Evolutionary conservation across 2,329 filamentous ascomycete genomes (phyloP), one percentile per base, ranked within the genome.

Genomic region (Ramichloridium luteum): DNA sequence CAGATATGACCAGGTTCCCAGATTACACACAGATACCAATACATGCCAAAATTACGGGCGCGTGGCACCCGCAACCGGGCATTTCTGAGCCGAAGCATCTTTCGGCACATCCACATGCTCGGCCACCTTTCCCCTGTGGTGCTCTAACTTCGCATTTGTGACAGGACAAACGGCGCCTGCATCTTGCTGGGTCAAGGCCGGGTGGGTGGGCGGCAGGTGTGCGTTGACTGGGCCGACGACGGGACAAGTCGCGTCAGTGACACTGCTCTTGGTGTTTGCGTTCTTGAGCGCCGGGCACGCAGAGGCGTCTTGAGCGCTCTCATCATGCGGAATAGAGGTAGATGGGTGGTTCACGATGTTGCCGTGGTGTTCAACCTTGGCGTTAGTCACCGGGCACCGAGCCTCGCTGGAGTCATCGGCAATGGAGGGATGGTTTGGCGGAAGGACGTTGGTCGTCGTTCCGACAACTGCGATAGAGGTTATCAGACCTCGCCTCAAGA

Each of bases 351-450:
- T 51, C 39, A 53, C 50, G 30, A 49, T 45, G 22, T 58, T 51
- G 45, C 58, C 55, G 49, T 64, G 61, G 48, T 64, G 60, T 34
- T 55, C 53, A 31, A 60, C 59, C 25, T 53, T 61, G 27, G 61
- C 61, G 41, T 61, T 61, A 34, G 61, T 60, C 5, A 63, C 48
- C 0, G 60, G 60, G 51, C 60, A 64, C 41, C 57, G 49, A 16
- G 60, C 59, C 27, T 60, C 60, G 20, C 20, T n/a, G n/a, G 20
- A 23, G n/a, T 23, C 20, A 23, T 23, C 20, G 8, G 38, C 31
- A 20, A 45, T 38, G 6, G 49, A 49, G 6, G 60, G 60, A 43
- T 62, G 60, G 43, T 58, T 55, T 5, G 60, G 60, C 1, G 60
- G 60, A 16, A 62, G 58, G 16, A 60, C 56, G 34, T 54, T 51